Base-by-base conservation (phyloP, 108 stramenopile species). In the Epipyxis sp. region DNA sequence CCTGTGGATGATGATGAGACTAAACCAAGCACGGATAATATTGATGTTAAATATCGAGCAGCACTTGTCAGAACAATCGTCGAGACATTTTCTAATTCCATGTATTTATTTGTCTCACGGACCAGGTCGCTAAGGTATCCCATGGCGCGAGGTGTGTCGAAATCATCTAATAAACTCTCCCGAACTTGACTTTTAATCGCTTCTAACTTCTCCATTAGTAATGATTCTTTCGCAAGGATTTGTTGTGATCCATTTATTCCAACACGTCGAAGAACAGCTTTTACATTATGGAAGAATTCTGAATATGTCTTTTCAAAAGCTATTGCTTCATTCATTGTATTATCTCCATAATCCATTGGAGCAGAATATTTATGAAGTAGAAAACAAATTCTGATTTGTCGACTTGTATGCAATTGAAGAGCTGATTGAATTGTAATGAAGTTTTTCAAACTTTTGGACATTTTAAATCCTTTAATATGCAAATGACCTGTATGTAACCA, bases 381-480 rank as follows among this genome's bases (percentile, higher is more conserved):
- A 82, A 99, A 99, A 86, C 91, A 85, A 71, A 99, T 81, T 34
- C 98, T 91, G 35, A 98, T 77, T 78, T 82, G 81, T 1, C 42
- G 41, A 1, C 35, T 42, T 13, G 71, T 65, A 35, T 40, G n/a
- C 20, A 43, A n/a, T 16, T 25, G 37, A 16, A 80, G 78, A 6
- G 80, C 88, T 80, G 83, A 67, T 40, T 69, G 57, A 71, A 97
- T 94, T 59, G 92, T 91, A 59, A 97, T 85, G 83, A 98, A 98
- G 82, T 98, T 99, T 86, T 98, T 98, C 41, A 98, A 84, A 0
- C 89, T 90, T 83, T 99, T 99, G 81, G 91, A 91, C 98, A 99
- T 99, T 85, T 99, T 99, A 59, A 89, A 77, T 42, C 97, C 98
- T 80, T 93, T 89, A 67, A 99, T 97, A 50, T 13, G 20, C 46